Evolutionary conservation across 2,329 filamentous ascomycete genomes (phyloP).

Genomic region (Monosporascus sp.): DNA sequence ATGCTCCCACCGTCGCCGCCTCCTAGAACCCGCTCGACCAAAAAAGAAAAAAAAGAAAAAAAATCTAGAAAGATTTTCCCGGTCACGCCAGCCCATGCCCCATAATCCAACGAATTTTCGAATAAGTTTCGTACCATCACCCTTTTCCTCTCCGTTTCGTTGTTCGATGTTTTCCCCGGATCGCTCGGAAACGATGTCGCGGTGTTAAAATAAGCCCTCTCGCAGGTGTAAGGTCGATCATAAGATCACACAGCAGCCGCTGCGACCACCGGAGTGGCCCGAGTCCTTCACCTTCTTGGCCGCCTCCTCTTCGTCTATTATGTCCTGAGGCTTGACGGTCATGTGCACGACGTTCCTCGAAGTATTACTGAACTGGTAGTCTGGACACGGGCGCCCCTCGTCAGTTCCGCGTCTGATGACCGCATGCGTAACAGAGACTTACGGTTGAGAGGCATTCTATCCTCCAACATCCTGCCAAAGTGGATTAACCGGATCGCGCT

Average conservation of each 20-base stretch:
- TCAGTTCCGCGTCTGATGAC: neutral
- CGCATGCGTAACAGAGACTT: conserved; percentile 26
- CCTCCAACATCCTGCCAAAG: conserved; percentile 85
- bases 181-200: too few species aligned
- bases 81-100: neutral
- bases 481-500: conserved; percentile 87
- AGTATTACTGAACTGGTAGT: conserved; percentile 60
- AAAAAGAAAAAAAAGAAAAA: neutral
- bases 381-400: conserved; percentile 31
- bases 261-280: conserved; percentile 18
- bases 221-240: conserved; percentile 10
- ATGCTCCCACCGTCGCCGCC: neutral
- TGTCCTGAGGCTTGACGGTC: conserved; percentile 70
- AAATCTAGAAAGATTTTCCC: neutral
- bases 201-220: neutral
- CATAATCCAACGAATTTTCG: neutral
- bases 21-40: neutral
- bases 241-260: conserved; percentile 30
- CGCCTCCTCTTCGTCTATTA: conserved; percentile 64
- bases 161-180: neutral
- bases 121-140: neutral
- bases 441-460: conserved; percentile 83
- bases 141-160: neutral
- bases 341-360: conserved; percentile 69
- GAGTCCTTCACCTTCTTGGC: conserved; percentile 52